Conservation (phyloP, 192 early-diverging fungal species). For the Cetraspora pellucida region DNA sequence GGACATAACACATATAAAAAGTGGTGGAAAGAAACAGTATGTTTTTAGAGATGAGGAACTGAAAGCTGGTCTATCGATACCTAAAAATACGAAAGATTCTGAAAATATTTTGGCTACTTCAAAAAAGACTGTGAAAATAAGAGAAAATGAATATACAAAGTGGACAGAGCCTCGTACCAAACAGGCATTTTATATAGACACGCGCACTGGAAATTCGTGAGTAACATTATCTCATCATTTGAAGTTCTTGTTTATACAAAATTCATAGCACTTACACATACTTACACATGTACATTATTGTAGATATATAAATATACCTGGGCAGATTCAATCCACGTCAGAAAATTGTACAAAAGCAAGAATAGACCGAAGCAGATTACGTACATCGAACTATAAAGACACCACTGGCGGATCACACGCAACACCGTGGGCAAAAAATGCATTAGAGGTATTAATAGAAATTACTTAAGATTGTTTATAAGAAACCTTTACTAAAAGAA, state of each 20-base stretch:
- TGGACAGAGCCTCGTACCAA: constrained; percentile 37
- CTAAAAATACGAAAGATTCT: background rate
- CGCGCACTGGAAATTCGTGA: constrained; percentile 48
- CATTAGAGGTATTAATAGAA: constrained; percentile 23
- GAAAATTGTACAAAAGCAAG: background rate
- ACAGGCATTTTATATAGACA: constrained; percentile 38
- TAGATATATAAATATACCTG: background rate
- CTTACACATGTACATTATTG: background rate
- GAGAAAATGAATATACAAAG: constrained; percentile 31
- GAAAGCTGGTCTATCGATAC: background rate
- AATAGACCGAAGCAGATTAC: constrained; percentile 22
- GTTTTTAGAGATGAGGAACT: constrained; percentile 29
- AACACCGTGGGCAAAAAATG: constrained; percentile 45
- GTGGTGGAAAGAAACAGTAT: constrained; percentile 17
- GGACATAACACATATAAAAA: constrained; percentile 33
- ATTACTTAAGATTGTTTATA: background rate
- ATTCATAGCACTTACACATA: background rate
- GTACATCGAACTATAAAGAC: constrained; percentile 15
- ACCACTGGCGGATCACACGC: background rate
- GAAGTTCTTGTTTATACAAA: background rate
- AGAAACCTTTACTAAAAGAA: too few species aligned
- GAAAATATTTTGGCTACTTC: background rate
- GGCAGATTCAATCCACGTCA: background rate
- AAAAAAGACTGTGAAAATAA: background rate
- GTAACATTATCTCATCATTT: background rate